Evolutionary conservation across 768 basidiomycete genomes (phyloP).

Genomic region (Mycena polygramma): DNA sequence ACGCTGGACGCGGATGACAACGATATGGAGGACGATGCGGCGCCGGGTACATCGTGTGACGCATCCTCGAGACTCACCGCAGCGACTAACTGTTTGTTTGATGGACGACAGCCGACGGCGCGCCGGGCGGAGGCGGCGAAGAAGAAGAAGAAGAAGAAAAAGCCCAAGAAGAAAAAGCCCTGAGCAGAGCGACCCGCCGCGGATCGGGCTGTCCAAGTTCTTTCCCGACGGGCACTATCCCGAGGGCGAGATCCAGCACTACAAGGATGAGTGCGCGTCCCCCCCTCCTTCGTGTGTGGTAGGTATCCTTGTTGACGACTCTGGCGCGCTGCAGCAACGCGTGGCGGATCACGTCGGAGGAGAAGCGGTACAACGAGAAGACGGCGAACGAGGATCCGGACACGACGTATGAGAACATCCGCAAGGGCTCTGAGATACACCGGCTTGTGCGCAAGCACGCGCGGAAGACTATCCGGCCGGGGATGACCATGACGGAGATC

Average conservation of each 20-base stretch:
- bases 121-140: slow-evolving; percentile 62
- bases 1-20: slow-evolving; percentile 28
- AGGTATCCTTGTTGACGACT: slow-evolving; percentile 7
- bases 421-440: slow-evolving; percentile 96
- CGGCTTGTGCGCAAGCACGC: slow-evolving; percentile 90
- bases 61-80: background rate
- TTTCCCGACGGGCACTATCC: slow-evolving; percentile 91
- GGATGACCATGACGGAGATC: slow-evolving; percentile 95
- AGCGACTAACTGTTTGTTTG: background rate
- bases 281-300: slow-evolving; percentile 7
- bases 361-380: slow-evolving; percentile 87
- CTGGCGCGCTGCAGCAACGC: slow-evolving; percentile 69
- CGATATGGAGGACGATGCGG: slow-evolving; percentile 34
- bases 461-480: slow-evolving; percentile 87
- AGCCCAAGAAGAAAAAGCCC: slow-evolving; percentile 85
- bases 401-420: slow-evolving; percentile 88
- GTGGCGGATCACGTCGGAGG: slow-evolving; percentile 91
- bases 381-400: slow-evolving; percentile 84
- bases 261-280: slow-evolving; percentile 85
- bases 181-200: slow-evolving; percentile 94
- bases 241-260: slow-evolving; percentile 91
- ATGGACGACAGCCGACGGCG: slow-evolving; percentile 27
- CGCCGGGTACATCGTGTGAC: slow-evolving; percentile 5
- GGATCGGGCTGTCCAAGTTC: slow-evolving; percentile 88
- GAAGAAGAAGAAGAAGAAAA: slow-evolving; percentile 96